Conservation (phyloP, 768 basidiomycete genomes). For the Lentinus brumalis region DNA sequence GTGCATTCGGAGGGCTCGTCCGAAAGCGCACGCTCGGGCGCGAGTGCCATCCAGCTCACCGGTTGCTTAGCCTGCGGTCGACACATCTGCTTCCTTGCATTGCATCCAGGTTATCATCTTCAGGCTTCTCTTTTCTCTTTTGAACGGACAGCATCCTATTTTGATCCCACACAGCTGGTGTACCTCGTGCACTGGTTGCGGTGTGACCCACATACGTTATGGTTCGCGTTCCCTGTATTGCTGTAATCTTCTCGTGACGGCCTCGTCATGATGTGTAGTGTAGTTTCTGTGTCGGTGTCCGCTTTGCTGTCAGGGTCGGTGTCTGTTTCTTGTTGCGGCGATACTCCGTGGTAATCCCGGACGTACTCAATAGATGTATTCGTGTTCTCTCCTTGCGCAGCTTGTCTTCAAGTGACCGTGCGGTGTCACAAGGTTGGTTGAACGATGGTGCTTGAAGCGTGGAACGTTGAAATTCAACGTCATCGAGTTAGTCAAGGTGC, state of each 20-base stretch:
- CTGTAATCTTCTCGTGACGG: background rate
- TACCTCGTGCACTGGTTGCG: background rate
- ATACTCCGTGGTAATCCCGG: constrained; percentile 1
- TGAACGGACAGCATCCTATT: background rate
- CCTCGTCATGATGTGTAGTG: background rate
- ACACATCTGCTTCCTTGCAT: background rate
- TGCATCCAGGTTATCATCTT: too few relatives aligned
- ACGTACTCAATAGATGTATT: background rate
- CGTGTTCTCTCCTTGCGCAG: background rate
- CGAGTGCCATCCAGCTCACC: too few relatives aligned
- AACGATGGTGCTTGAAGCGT: too few relatives aligned
- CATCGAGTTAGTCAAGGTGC: too few relatives aligned
- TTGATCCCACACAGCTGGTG: background rate
- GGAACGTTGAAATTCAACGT: too few relatives aligned
- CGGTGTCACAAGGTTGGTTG: too few relatives aligned
- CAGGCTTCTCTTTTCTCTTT: background rate
- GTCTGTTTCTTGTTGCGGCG: background rate
- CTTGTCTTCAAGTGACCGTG: background rate
- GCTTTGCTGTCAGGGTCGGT: background rate
- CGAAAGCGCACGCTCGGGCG: too few relatives aligned
- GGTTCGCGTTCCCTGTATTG: constrained; percentile 4
- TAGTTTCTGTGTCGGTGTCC: background rate
- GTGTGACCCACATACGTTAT: constrained; percentile 1
- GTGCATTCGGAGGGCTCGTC: too few relatives aligned
- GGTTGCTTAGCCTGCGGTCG: too few relatives aligned